phyloP scores from a whole-genome alignment of 305 asterid genomes.

The Fraxinus ornus region DNA sequence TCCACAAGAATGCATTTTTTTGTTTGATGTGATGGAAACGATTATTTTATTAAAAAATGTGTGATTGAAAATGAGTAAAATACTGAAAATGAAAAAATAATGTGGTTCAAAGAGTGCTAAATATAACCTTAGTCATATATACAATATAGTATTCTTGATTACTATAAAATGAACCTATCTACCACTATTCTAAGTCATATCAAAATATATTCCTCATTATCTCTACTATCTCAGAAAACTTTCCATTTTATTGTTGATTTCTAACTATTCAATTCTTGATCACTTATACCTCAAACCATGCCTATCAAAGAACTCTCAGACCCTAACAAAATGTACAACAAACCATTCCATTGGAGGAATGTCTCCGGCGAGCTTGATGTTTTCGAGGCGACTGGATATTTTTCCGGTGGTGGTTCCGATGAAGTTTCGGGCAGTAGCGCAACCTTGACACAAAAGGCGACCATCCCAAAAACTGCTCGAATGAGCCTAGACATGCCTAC shows the following conservation, averaged over 20 bases:
- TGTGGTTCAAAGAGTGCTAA: not conserved
- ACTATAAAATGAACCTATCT: slow-evolving; percentile 36
- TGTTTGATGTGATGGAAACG: no score
- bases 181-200: slow-evolving; percentile 37
- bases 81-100: no score
- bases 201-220: slow-evolving; percentile 1
- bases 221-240: slow-evolving; percentile 23
- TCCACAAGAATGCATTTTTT: no score
- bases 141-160: not conserved
- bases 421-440: slow-evolving; percentile 28
- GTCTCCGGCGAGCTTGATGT: slow-evolving; percentile 76
- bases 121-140: not conserved
- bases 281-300: slow-evolving; percentile 20
- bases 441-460: slow-evolving; percentile 14
- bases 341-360: slow-evolving; percentile 46
- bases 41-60: no score
- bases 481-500: slow-evolving; percentile 65
- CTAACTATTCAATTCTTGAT: slow-evolving; percentile 11
- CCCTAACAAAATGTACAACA: slow-evolving; percentile 34
- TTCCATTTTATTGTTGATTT: slow-evolving; percentile 1
- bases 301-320: slow-evolving; percentile 23
- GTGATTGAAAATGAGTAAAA: no score
- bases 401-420: slow-evolving; percentile 42
- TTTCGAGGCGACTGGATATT: slow-evolving; percentile 75
- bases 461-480: slow-evolving; percentile 35